Base-by-base conservation (phyloP, 2,329 filamentous ascomycete genomes). In the Raffaelea albimanens region DNA sequence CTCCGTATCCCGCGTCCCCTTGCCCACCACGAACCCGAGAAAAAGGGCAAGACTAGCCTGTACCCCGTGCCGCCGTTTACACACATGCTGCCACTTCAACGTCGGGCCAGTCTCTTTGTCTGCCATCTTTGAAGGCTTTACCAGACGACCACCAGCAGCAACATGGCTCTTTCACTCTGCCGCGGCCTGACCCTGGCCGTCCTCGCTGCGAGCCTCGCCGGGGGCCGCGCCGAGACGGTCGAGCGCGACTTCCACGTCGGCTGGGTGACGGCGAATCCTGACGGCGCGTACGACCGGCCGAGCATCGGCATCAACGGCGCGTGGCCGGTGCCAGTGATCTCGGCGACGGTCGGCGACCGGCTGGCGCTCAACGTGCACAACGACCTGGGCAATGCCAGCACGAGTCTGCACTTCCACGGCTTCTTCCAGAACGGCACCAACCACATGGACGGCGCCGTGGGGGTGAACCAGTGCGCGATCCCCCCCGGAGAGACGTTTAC, bases 291-390 rank as follows among this genome's bases (percentile, higher is more conserved):
- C 51, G 68, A 75, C 34, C 73, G 85, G 25, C 73, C 79, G 11
- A 75, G 75, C 3, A 86, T 91, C 59, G 84, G 83, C 31, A 82
- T 91, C 66, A 91, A 91, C 57, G 78, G 77, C 4, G 62, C 81
- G 65, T 88, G 85, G 83, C 86, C 86, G 1, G 72, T 84, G 43
- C 86, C 87, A 1, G 65, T 63, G 31, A 82, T 88, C 47, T 70
- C 74, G 42, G 82, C 75, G 36, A 73, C 72, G 34, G 66, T 81
- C 34, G 82, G 82, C 45, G 83, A 86, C 58, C 70, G 66, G 18
- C 54, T 83, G 44, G 58, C 82, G 46, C 64, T 83, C 51, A 76
- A 78, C 46, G 70, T 76, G 34, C 63, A 70, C 50, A 85, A 85
- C 59, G 64, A 69, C 23, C 67, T 84, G 4, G 76, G 76, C 5